Conservation (phyloP, 495 filamentous ascomycete species). For the Penicillium coffeae region DNA sequence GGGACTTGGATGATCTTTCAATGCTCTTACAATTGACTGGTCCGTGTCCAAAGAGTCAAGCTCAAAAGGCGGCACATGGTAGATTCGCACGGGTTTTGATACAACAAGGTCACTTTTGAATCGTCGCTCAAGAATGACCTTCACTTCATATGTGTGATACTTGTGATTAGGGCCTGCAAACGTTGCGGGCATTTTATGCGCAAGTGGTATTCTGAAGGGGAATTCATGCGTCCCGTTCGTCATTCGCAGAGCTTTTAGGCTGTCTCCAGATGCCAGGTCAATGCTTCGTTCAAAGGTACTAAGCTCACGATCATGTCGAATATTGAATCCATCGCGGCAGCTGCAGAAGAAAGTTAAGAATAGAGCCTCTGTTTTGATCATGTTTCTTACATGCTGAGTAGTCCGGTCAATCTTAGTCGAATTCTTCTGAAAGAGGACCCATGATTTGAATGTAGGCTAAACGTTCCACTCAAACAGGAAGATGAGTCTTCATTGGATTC, state of each 20-base stretch:
- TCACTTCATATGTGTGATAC: constrained; percentile 22
- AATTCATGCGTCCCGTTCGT: constrained; percentile 12
- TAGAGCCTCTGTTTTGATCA: not conserved
- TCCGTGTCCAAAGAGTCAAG: constrained; percentile 5
- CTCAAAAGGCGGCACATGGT: constrained; percentile 1
- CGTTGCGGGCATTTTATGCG: constrained; percentile 10
- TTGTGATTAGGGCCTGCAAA: constrained; percentile 13
- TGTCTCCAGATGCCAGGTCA: not conserved
- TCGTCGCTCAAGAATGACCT: constrained; percentile 12
- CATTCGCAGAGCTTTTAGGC: not conserved
- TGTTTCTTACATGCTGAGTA: not conserved
- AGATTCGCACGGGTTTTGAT: constrained; percentile 9
- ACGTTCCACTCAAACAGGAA: not conserved
- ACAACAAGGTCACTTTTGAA: not conserved
- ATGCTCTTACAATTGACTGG: constrained; percentile 6
- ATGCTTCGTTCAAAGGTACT: not conserved
- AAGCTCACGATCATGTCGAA: not conserved
- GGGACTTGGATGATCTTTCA: too few relatives aligned
- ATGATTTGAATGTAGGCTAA: not conserved
- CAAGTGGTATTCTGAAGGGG: constrained; percentile 19
- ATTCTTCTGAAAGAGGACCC: not conserved
- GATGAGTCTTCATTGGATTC: not conserved
- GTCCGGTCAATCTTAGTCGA: not conserved
- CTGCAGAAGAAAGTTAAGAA: not conserved
- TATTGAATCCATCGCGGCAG: not conserved